Base-by-base conservation (phyloP, 768 basidiomycete species). In the Tephrocybe sp. region DNA sequence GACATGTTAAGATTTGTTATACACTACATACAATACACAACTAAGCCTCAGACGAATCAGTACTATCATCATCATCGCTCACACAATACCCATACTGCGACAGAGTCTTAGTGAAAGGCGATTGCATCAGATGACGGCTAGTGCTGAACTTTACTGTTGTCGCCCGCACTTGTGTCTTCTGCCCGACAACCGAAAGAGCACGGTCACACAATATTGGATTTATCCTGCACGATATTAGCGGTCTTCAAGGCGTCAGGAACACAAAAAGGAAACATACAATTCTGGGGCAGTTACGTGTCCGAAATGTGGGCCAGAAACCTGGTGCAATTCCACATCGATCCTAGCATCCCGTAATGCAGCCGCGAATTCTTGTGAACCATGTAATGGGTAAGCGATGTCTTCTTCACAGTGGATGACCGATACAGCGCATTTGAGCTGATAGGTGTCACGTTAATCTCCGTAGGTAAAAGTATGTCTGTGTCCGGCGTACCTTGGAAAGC, bases 291-390 rank as follows among this genome's bases (percentile, higher is more conserved):
- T 62, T 8, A 68, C 50, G 36, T 54, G 53, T 5, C 57, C 65
- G 30, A 61, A 66, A 49, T 70, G 69, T n/a, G 71, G 55, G 5
- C 63, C 66, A 13, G 59, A 55, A 1, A 70, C 59, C 19, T 57
- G 40, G 45, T 60, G 54, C 3, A 69, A 44, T 10, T 54, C 47
- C 2, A 62, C 60, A 2, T 53, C 38, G 4, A 53, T 17, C 1
- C 65, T 62, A 8, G 60, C 63, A 4, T 52, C 42, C 10, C 45
- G 32, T n/a, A 72, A 49, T 1, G 47, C 16, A 5, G 42, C 32
- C 12, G 49, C 52, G 3, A 68, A 56, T 1, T 60, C 60, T 35
- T 66, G 39, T 5, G 65, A 54, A 19, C 46, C 32, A 33, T 64
- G 57, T 4, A 56, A 7, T 2, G 61, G 44, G 49, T 72, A 72